Evolutionary conservation across 768 basidiomycete species (phyloP).

Genomic region (Pisolithus microcarpus): DNA sequence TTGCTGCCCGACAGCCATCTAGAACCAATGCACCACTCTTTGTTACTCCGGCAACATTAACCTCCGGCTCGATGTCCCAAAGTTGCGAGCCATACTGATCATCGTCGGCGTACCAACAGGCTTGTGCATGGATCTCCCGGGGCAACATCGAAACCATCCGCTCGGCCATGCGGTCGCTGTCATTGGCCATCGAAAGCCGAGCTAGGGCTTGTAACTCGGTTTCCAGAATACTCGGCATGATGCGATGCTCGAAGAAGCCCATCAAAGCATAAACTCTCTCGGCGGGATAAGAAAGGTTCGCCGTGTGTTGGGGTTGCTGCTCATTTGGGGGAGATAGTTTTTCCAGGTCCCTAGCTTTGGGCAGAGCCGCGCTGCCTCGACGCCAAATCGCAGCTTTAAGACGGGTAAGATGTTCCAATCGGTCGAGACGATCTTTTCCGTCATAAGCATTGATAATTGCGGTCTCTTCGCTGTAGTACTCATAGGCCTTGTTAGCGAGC

Average conservation of each 20-base stretch:
- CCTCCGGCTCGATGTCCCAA: constrained; percentile 9
- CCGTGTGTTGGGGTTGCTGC: neutral
- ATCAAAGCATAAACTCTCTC: constrained; percentile 16
- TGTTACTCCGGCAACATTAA: constrained; percentile 4
- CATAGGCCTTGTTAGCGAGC: constrained; percentile 14
- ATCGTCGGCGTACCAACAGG: constrained; percentile 15
- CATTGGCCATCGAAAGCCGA: constrained; percentile 17
- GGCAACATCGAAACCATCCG: constrained; percentile 18
- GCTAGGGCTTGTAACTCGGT: constrained; percentile 12
- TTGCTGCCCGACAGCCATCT: constrained; percentile 3
- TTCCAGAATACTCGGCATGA: constrained; percentile 9
- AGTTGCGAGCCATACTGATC: constrained; percentile 11
- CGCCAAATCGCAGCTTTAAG: constrained; percentile 15
- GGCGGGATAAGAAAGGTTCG: constrained; percentile 8
- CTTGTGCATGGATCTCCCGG: neutral
- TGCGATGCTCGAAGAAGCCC: constrained; percentile 19
- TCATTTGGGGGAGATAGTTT: neutral
- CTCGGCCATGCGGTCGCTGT: constrained; percentile 16
- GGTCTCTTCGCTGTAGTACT: constrained; percentile 3
- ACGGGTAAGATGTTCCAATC: constrained; percentile 11
- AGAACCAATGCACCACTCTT: constrained; percentile 4
- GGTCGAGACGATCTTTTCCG: constrained; percentile 7
- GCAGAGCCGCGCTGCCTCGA: constrained; percentile 10
- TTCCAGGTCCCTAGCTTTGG: neutral
- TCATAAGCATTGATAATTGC: constrained; percentile 9